Evolutionary conservation across 2,329 filamentous ascomycete species (phyloP), one percentile per base, ranked within the genome.

Genomic region (Ramularia endophylla): DNA sequence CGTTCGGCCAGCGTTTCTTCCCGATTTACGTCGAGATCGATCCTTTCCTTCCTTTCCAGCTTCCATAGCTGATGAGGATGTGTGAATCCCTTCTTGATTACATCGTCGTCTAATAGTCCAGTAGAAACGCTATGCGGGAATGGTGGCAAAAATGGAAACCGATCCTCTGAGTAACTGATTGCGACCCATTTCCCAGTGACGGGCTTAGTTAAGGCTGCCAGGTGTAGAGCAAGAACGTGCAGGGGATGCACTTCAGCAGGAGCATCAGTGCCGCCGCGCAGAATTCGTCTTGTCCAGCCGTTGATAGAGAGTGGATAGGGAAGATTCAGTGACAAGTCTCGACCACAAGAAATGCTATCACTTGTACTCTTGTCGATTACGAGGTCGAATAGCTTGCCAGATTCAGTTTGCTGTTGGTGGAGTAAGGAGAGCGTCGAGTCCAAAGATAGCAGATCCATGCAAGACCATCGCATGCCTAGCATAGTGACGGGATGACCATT

Each of bases 141-240:
- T 5, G 48, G 45, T 36, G 48, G 43, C 3, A 63, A 31, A 36
- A 67, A 68, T 1, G 60, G 60, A 37, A 65, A 69, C 11, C 66
- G 59, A 15, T 64, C 61, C n/a, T 51, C 48, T 0, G 62, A 64
- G 45, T 67, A 69, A 0, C 64, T 66, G 3, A 68, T 44, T 4
- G 59, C 50, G 34, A 69, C 59, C 66, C 66, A 69, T 16, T 53
- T 55, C 4, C 57, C 63, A 4, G 54, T 54, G 2, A 38, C 28
- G 2, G 65, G 62, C 35, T 58, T 63, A 1, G 64, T 55, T 4
- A 67, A 42, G 3, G 61, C 52, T 1, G 66, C 65, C 6, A 69
- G 52, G 43, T 69, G 61, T 2, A 68, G 54, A 11, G 64, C 64
- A 30, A 68, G 50, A 17, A 68, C 46, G 27, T 63, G 57, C 3